Evolutionary conservation across 2,329 filamentous ascomycete species (phyloP).

Genomic region (Kalmusia sp.): DNA sequence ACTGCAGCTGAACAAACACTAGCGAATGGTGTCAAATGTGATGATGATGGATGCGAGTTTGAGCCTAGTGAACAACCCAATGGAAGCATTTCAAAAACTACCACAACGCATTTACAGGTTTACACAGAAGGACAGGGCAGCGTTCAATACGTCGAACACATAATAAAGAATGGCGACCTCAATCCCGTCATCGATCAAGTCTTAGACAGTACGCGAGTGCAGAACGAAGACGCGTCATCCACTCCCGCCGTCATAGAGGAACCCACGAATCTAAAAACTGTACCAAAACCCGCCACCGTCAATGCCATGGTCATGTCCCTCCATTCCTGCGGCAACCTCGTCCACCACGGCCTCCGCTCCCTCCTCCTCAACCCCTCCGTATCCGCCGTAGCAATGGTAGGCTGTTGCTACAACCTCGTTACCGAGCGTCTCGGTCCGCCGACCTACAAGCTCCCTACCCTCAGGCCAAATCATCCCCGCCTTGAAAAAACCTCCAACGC

Average conservation of each 20-base stretch:
- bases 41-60: constrained; percentile 21
- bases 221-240: constrained; percentile 31
- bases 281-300: constrained; percentile 40
- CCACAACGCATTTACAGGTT: constrained; percentile 43
- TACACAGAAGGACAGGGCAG: constrained; percentile 69
- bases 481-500: constrained; percentile 71
- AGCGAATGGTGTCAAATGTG: constrained; percentile 14
- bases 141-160: constrained; percentile 79
- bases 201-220: constrained; percentile 50
- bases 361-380: constrained; percentile 84
- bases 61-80: neutral
- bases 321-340: constrained; percentile 96
- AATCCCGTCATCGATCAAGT: constrained; percentile 71
- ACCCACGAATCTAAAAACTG: constrained; percentile 30
- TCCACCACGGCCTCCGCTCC: constrained; percentile 90
- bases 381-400: constrained; percentile 90
- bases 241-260: constrained; percentile 28
- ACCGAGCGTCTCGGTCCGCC: constrained; percentile 88
- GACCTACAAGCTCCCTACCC: constrained; percentile 81
- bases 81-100: constrained; percentile 17
- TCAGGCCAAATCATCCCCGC: constrained; percentile 76
- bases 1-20: neutral
- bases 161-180: constrained; percentile 76
- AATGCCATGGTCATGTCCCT: constrained; percentile 88
- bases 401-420: constrained; percentile 97